These are phyloP conservation scores for Rhizophora apiculata DNA, from an alignment of 345 rosid genomes.

Conservation along the genomic window DNA sequence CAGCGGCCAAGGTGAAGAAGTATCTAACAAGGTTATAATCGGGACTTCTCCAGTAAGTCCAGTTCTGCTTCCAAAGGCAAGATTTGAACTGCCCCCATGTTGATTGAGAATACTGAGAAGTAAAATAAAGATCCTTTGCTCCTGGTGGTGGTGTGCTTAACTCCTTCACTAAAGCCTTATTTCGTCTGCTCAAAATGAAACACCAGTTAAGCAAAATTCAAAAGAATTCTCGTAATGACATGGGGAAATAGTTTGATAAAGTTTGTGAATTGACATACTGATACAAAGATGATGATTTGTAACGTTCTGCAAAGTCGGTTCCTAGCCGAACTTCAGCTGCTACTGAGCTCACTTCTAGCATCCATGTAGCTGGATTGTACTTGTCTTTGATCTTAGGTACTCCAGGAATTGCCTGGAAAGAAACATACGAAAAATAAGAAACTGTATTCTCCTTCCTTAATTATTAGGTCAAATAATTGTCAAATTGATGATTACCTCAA, in stretches of 20 bases:
- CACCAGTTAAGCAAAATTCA: not conserved
- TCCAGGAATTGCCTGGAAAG: conserved; percentile 52
- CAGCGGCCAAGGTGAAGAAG: conserved; percentile 28
- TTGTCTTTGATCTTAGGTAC: conserved; percentile 60
- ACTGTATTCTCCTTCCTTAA: not conserved
- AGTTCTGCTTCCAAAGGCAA: conserved; percentile 44
- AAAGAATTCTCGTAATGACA: not conserved
- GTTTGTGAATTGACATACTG: conserved; percentile 42
- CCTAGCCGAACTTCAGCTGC: conserved; percentile 64
- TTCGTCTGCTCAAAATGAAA: conserved; percentile 15
- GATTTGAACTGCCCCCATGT: conserved; percentile 43
- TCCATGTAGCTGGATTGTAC: conserved; percentile 87
- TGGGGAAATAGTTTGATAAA: not conserved
- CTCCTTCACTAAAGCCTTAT: conserved; percentile 30
- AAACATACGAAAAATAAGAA: not conserved
- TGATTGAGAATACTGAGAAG: conserved; percentile 28
- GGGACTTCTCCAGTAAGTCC: conserved; percentile 46
- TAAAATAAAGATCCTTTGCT: conserved; percentile 32
- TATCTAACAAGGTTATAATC: conserved; percentile 41
- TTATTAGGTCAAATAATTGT: not conserved
- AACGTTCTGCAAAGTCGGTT: conserved; percentile 70
- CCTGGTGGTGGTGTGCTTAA: conserved; percentile 33
- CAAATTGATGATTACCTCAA: conserved; percentile 44
- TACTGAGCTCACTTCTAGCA: conserved; percentile 83
- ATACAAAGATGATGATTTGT: conserved; percentile 50